Evolutionary conservation across 2,329 filamentous ascomycete genomes (phyloP), one percentile per base, ranked within the genome.

Genomic region (Neurospora sp.): DNA sequence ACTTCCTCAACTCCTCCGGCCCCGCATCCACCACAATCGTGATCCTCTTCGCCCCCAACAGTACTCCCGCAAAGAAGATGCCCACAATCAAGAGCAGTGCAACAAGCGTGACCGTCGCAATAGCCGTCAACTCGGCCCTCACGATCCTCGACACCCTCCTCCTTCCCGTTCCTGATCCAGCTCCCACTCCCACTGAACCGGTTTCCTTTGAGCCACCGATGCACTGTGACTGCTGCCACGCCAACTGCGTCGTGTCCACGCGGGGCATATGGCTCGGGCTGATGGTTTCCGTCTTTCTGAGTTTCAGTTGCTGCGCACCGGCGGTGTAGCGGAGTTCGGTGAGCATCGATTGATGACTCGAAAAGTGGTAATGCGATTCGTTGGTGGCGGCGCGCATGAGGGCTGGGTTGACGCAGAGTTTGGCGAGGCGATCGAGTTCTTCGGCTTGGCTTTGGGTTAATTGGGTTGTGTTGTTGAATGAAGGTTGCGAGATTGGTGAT

Each of bases 31-130:
- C 42, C 33, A 68, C 40, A 8, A 58, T 68, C 7, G 52, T 62
- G 28, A 62, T 62, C 69, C 67, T 68, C 28, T 68, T 72, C 0
- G 71, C 69, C 1, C 72, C 73, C 43, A 74, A 19, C 17, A 72
- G 69, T 13, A 74, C 39, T 7, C 73, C 73, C 0, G 69, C 70
- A 67, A 74, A 71, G 69, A 75, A 75, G 23, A 75, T 69, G 1
- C 67, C 67, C 8, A 70, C 52, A 33, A 73, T 38, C 58, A 74
- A 2, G 3, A 69, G 67, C 13, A 73, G 67, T 1, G 70, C 68
- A 10, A 73, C 68, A 1, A 71, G 43, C 13, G 70, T 71, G 1
- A 68, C 68, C 1, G 70, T 68, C 13, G 70, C 69, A 17, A 73
- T 52, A 2, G 68, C 69, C 52, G 73, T 52, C 5, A 72, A 62